phyloP scores from a whole-genome alignment of 345 rosid genomes.

The Sisymbrium irio region DNA sequence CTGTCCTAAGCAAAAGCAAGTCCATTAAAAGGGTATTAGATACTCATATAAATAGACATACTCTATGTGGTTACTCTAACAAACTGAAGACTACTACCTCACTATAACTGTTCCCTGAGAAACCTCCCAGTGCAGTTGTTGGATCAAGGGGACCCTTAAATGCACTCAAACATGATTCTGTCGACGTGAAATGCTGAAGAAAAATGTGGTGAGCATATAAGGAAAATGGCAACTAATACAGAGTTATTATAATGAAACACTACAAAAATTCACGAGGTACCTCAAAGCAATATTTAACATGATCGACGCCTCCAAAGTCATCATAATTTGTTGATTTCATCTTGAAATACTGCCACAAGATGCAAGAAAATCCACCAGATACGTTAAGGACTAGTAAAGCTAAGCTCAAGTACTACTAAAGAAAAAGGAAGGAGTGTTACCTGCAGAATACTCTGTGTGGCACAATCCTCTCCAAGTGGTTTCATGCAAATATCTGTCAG shows the following conservation, averaged over 20 bases:
- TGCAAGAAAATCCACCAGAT: constrained; percentile 20
- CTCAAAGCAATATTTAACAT: constrained; percentile 87
- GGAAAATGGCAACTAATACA: background rate
- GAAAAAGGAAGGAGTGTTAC: constrained; percentile 36
- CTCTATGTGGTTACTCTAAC: constrained; percentile 7
- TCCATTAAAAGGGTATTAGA: constrained; percentile 25
- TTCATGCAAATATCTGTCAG: constrained; percentile 92
- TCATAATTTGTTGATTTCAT: constrained; percentile 73
- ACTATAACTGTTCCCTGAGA: constrained; percentile 73
- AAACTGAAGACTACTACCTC: constrained; percentile 54
- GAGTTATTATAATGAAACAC: background rate
- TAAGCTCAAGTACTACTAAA: background rate
- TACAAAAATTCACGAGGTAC: constrained; percentile 35
- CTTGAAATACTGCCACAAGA: constrained; percentile 68
- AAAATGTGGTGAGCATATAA: constrained; percentile 9
- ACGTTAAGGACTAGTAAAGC: constrained; percentile 14
- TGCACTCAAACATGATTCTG: constrained; percentile 87
- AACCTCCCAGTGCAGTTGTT: constrained; percentile 91
- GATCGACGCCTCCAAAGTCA: constrained; percentile 74
- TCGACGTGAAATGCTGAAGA: constrained; percentile 83
- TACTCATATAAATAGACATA: background rate
- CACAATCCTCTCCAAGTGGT: constrained; percentile 93
- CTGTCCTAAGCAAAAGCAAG: constrained; percentile 51
- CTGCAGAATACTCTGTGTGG: constrained; percentile 93
- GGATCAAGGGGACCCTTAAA: constrained; percentile 98